phyloP scores from a whole-genome alignment of 2,329 filamentous ascomycete genomes.

The Verticillium dahliae region DNA sequence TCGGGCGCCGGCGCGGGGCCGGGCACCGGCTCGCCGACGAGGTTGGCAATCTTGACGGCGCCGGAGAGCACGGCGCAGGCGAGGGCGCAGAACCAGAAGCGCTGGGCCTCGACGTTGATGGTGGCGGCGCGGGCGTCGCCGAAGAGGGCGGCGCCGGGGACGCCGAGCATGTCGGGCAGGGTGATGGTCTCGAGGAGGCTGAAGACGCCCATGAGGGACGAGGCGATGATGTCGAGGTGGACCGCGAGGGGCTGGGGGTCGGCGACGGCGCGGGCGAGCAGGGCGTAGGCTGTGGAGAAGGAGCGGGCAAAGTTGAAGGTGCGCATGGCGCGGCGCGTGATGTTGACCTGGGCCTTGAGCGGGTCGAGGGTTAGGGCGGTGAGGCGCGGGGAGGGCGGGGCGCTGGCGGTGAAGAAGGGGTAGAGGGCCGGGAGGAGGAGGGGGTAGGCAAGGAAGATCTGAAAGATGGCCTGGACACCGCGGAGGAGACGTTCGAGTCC shows the following conservation, averaged over 20 bases:
- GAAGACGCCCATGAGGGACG: slow-evolving; percentile 59
- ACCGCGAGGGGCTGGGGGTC: slow-evolving; percentile 21
- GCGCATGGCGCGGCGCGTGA: slow-evolving; percentile 57
- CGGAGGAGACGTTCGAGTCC: slow-evolving; percentile 57
- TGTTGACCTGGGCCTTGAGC: slow-evolving; percentile 35
- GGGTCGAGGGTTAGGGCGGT: slow-evolving; percentile 22
- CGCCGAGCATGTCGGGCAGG: slow-evolving; percentile 46
- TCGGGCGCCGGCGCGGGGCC: slow-evolving; percentile 20
- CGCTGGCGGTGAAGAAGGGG: slow-evolving; percentile 11
- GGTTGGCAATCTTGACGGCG: slow-evolving; percentile 31
- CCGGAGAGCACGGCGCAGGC: slow-evolving; percentile 40
- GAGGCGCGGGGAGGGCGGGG: slow-evolving; percentile 12
- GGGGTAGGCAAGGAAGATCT: slow-evolving; percentile 40
- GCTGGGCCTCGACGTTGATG: slow-evolving; percentile 54
- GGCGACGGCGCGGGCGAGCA: slow-evolving; percentile 23
- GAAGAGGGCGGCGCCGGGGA: slow-evolving; percentile 44
- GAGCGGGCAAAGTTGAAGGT: slow-evolving; percentile 61
- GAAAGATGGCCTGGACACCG: slow-evolving; percentile 44
- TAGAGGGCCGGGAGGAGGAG: slow-evolving; percentile 28
- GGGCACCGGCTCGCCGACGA: slow-evolving; percentile 25
- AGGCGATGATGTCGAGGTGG: slow-evolving; percentile 49
- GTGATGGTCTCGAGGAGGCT: slow-evolving; percentile 60
- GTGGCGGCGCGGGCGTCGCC: slow-evolving; percentile 36
- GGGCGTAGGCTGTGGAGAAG: slow-evolving; percentile 43
- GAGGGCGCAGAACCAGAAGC: slow-evolving; percentile 64